phyloP scores from a whole-genome alignment of 306 rosid species.

The Leucaena leucocephala region DNA sequence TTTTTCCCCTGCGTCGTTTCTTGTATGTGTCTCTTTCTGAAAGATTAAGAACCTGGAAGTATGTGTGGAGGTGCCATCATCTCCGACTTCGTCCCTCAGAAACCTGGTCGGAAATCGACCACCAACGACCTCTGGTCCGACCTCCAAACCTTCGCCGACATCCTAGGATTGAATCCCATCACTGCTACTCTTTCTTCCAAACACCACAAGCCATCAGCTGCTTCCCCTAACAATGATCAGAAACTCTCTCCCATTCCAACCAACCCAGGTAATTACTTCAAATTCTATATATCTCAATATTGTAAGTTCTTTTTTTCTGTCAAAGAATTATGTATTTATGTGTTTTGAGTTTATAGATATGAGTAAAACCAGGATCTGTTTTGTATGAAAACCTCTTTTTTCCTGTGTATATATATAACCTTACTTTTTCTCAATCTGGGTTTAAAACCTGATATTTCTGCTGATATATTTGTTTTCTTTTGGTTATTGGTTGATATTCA shows the following conservation, averaged over 20 bases:
- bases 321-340: neutral
- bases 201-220: neutral
- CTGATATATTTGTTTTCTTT: neutral
- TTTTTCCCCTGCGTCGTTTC: neutral
- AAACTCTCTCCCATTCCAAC: neutral
- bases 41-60: neutral
- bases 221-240: neutral
- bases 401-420: neutral
- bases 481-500: neutral
- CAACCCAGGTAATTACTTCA: conserved; percentile 17
- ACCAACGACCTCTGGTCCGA: conserved; percentile 51
- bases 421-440: neutral
- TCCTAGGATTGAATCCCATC: conserved; percentile 34
- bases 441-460: neutral
- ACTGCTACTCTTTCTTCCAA: neutral
- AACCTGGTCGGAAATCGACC: conserved; percentile 41
- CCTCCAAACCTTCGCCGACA: conserved; percentile 48
- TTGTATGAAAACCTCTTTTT: too few species aligned
- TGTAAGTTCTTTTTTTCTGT: too few species aligned
- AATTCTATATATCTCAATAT: too few species aligned
- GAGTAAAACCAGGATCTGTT: neutral
- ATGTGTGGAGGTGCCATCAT: conserved; percentile 90
- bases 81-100: conserved; percentile 47
- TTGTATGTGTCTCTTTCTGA: neutral
- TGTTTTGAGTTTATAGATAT: neutral